Percentiles rank a stretch among this genome's conserved stretches.
phyloP scores from a whole-genome alignment of 2,329 filamentous ascomycete genomes.

The Alternaria novae-zelandiae region DNA sequence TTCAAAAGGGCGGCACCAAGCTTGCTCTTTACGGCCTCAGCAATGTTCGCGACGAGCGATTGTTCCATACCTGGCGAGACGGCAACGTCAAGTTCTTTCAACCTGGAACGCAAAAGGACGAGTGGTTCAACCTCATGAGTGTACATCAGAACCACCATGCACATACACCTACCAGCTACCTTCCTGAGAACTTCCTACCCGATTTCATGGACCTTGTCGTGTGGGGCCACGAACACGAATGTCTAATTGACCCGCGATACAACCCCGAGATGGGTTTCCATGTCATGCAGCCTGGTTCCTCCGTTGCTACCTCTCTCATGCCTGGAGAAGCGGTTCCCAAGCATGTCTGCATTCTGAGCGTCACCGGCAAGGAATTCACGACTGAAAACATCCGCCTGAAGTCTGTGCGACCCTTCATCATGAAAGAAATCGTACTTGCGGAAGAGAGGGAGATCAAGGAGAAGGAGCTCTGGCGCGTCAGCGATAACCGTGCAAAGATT shows the following conservation, averaged over 20 bases:
- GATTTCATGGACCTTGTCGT: slow-evolving; percentile 90
- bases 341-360: slow-evolving; percentile 82
- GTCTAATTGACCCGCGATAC: slow-evolving; percentile 79
- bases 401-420: slow-evolving; percentile 88
- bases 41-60: slow-evolving; percentile 92
- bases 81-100: slow-evolving; percentile 93
- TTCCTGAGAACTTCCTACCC: slow-evolving; percentile 91
- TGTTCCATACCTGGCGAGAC: slow-evolving; percentile 92
- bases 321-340: slow-evolving; percentile 90
- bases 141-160: slow-evolving; percentile 97
- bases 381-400: slow-evolving; percentile 83
- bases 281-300: slow-evolving; percentile 97
- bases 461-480: slow-evolving; percentile 76
- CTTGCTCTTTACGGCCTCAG: slow-evolving; percentile 92
- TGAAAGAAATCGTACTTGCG: slow-evolving; percentile 77
- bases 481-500: slow-evolving; percentile 82
- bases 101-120: slow-evolving; percentile 76
- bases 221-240: slow-evolving; percentile 99
- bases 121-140: slow-evolving; percentile 96
- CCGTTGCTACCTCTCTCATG: slow-evolving; percentile 89
- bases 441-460: slow-evolving; percentile 78
- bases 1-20: slow-evolving; percentile 94
- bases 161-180: slow-evolving; percentile 88
- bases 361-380: slow-evolving; percentile 83
- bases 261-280: slow-evolving; percentile 91